phyloP scores from a whole-genome alignment of 2,329 filamentous ascomycete genomes.

The Dothiorella sarmentorum region DNA sequence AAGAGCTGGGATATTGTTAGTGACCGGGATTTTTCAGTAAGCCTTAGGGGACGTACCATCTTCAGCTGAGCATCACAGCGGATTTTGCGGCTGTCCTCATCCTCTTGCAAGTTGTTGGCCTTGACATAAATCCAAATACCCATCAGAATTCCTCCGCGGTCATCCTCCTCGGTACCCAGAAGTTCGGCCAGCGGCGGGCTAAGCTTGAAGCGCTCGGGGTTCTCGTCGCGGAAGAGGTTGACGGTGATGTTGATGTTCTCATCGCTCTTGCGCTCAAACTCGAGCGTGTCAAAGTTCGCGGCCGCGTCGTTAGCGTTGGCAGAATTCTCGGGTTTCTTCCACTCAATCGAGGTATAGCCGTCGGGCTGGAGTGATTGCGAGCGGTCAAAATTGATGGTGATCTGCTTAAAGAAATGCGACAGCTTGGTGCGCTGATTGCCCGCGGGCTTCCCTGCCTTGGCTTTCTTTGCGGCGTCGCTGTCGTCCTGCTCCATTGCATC shows the following conservation, averaged over 20 bases:
- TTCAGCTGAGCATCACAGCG: slow-evolving; percentile 81
- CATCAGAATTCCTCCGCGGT: slow-evolving; percentile 82
- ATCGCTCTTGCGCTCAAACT: slow-evolving; percentile 88
- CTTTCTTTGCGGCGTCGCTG: slow-evolving; percentile 26
- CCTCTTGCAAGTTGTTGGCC: slow-evolving; percentile 80
- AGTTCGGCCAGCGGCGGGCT: slow-evolving; percentile 77
- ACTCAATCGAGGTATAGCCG: slow-evolving; percentile 66
- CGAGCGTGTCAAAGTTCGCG: slow-evolving; percentile 82
- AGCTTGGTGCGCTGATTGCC: slow-evolving; percentile 51
- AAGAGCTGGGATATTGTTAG: slow-evolving; percentile 58
- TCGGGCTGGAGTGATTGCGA: slow-evolving; percentile 63
- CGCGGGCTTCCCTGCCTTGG: slow-evolving; percentile 27
- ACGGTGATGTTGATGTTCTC: slow-evolving; percentile 90
- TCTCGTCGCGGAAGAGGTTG: slow-evolving; percentile 79
- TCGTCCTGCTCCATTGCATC: slow-evolving; percentile 62
- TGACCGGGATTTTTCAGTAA: not conserved
- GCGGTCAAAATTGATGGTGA: slow-evolving; percentile 61
- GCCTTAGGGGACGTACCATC: slow-evolving; percentile 55
- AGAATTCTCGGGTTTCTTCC: slow-evolving; percentile 72
- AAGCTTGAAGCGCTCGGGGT: slow-evolving; percentile 77
- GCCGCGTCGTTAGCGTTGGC: slow-evolving; percentile 55
- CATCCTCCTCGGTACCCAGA: slow-evolving; percentile 81
- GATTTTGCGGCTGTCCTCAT: slow-evolving; percentile 90
- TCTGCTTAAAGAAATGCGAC: slow-evolving; percentile 78
- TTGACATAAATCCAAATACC: slow-evolving; percentile 95